Evolutionary conservation across 768 basidiomycete genomes (phyloP).

Genomic region (Collybia nuda): DNA sequence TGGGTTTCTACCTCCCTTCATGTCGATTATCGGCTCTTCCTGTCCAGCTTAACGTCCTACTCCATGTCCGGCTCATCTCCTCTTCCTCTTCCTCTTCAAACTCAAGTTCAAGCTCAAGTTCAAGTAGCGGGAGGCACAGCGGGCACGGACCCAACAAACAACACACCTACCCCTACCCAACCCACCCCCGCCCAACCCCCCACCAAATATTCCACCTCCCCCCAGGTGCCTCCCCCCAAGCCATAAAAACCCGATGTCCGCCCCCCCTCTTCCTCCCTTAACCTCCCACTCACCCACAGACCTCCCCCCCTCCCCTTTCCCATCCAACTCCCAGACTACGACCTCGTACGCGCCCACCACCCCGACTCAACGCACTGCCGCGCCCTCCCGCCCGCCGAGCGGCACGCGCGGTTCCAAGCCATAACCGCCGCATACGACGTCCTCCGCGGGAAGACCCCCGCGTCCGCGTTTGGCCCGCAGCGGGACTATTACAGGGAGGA

Average conservation of each 20-base stretch:
- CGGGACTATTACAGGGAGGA: background rate
- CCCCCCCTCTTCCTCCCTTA: too few species aligned
- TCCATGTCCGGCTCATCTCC: slow-evolving; percentile 10
- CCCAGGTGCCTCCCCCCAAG: slow-evolving; percentile 48
- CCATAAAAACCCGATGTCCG: slow-evolving; percentile 72
- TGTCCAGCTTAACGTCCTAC: slow-evolving; percentile 3
- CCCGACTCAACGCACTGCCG: slow-evolving; percentile 59
- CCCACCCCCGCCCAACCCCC: slow-evolving; percentile 53
- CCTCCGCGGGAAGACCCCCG: slow-evolving; percentile 38
- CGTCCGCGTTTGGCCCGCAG: background rate
- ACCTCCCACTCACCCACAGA: too few species aligned
- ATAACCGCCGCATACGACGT: slow-evolving; percentile 65
- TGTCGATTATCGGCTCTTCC: slow-evolving; percentile 11
- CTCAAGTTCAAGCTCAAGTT: background rate
- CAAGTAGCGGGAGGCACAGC: too few species aligned
- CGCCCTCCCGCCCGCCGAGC: slow-evolving; percentile 37
- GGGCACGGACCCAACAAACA: background rate
- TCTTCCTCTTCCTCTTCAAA: too few species aligned
- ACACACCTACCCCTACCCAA: slow-evolving; percentile 49
- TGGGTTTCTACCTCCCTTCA: background rate
- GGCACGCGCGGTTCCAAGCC: slow-evolving; percentile 62
- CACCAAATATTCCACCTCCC: slow-evolving; percentile 75
- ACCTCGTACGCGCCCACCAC: slow-evolving; percentile 70
- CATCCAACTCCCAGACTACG: slow-evolving; percentile 63
- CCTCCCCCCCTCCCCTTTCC: too few species aligned